Evolutionary conservation across 2,329 filamentous ascomycete genomes (phyloP), one percentile per base, ranked within the genome.

Genomic region (Apiospora aurea): DNA sequence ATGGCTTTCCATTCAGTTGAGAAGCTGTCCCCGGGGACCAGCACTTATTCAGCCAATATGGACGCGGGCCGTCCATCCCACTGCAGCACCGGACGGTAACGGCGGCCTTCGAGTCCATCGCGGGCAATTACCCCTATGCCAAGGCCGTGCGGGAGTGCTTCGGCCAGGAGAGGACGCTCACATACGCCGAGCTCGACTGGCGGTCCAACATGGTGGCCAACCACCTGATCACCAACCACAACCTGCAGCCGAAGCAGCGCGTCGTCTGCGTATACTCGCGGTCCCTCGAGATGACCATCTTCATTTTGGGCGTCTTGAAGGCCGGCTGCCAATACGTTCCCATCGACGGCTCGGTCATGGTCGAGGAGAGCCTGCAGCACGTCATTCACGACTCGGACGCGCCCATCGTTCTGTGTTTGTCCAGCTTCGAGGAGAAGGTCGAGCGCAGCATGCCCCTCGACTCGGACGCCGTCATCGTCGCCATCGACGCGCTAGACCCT

Each of bases 1-100:
- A 70, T 70, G 69, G 34, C 49, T 34, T 70, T 70, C 69, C 49
- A 70, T 43, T 70, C 69, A 21, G 21, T 70, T 14, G 47, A 70
- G 51, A 43, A 43, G 38, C 69, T 70, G 46, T 26, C 69, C 29
- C 69, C 49, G 51, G 69, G 47, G 69, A 70, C 49, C 69, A 70
- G 69, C 47, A 47, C 18, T 49, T 70, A 4, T 70, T 70, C 41
- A 61, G 38, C 69, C 69, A 61, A 29, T 70, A 53, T 61, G 69
- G 69, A 53, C 69, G 69, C 69, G 69, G 69, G 47, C 69, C 29
- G 69, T 53, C 69, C 34, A 53, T 53, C 26, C 69, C 69, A 18
- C 18, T 70, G 13, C 46, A 47, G 47, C 51, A 70, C 69, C 21
- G 38, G 24, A 70, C 69, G 47, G 46, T 70, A 10, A 70, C 69